Evolutionary conservation across 768 basidiomycete genomes (phyloP).

Genomic region (Gymnopilus junonius): DNA sequence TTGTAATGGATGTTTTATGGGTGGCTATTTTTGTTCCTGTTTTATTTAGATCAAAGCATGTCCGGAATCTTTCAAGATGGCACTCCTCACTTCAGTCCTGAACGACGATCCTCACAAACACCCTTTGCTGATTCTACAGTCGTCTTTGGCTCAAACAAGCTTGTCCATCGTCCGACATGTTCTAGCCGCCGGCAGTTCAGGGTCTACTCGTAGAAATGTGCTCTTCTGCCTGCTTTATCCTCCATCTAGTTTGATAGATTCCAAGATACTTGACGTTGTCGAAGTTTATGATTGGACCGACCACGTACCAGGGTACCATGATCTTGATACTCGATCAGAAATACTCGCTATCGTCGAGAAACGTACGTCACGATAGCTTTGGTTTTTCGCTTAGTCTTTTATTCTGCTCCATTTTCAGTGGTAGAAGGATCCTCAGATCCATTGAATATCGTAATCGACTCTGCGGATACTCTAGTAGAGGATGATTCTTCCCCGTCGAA

Average conservation of each 20-base stretch:
- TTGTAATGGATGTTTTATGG: neutral
- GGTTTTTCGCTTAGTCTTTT: neutral
- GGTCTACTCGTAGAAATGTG: slow-evolving; percentile 22
- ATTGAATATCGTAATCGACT: slow-evolving; percentile 73
- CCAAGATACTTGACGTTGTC: slow-evolving; percentile 31
- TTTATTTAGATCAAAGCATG: slow-evolving; percentile 16
- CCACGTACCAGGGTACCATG: slow-evolving; percentile 30
- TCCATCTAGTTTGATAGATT: slow-evolving; percentile 42
- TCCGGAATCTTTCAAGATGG: slow-evolving; percentile 25
- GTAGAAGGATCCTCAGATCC: slow-evolving; percentile 46
- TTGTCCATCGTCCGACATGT: slow-evolving; percentile 58
- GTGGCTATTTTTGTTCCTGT: neutral
- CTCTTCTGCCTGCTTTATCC: slow-evolving; percentile 67
- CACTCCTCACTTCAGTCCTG: slow-evolving; percentile 23
- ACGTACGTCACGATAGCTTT: slow-evolving; percentile 30
- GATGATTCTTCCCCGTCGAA: slow-evolving; percentile 60
- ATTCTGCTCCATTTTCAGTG: slow-evolving; percentile 11
- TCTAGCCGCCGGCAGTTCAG: slow-evolving; percentile 31
- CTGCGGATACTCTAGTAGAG: slow-evolving; percentile 64
- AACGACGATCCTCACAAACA: slow-evolving; percentile 30
- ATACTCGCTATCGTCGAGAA: slow-evolving; percentile 48
- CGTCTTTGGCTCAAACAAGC: slow-evolving; percentile 60
- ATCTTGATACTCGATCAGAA: slow-evolving; percentile 30
- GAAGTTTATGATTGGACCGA: slow-evolving; percentile 38
- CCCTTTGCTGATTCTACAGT: slow-evolving; percentile 60